Base-by-base conservation (phyloP, 208 protist genomes). In the Trichomonas tenax region DNA sequence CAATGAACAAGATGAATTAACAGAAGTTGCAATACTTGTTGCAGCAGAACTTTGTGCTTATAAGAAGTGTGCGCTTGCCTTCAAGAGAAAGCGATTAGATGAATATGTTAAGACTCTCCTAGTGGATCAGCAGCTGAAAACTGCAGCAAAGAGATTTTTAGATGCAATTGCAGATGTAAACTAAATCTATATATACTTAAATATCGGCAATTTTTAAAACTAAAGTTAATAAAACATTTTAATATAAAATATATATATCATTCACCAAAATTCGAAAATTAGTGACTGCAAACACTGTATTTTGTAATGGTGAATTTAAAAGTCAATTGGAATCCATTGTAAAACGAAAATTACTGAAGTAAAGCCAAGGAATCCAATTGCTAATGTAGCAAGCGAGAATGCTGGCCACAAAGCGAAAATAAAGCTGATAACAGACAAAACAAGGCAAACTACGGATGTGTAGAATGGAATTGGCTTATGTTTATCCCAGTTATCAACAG, bases 381-480 rank as follows among this genome's bases (percentile, higher is more conserved):
- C 36, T 1, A 93, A 93, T 51, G 86, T 93, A 41, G 44, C 45
- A 40, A 93, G 26, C 0, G 45, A 41, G 17, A 93, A 93, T 40
- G 86, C 44, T 36, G 44, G 86, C 86, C 86, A 93, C 15, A 93
- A 58, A 58, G 86, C 86, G 38, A 93, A 51, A 58, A 93, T 93
- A 15, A 93, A 93, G 31, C 44, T 48, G n/a, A 93, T 93, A 15
- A 51, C 44, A 15, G 26, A 34, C 38, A 48, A 34, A 34, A 93
- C 44, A 17, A 93, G 26, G 44, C 86, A 93, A 10, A 48, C 45
- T 4, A 44, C 26, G 6, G 14, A 2, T 34, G 44, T 38, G 38
- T 93, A 93, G 1, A 93, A 51, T 14, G 86, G 44, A 93, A 93
- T 44, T n/a, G 86, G 86, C 44, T 34, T 0, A n/a, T 49, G 17